phyloP scores from a whole-genome alignment of 208 protist genomes.

The Herpetomonas samuelpessoai region DNA sequence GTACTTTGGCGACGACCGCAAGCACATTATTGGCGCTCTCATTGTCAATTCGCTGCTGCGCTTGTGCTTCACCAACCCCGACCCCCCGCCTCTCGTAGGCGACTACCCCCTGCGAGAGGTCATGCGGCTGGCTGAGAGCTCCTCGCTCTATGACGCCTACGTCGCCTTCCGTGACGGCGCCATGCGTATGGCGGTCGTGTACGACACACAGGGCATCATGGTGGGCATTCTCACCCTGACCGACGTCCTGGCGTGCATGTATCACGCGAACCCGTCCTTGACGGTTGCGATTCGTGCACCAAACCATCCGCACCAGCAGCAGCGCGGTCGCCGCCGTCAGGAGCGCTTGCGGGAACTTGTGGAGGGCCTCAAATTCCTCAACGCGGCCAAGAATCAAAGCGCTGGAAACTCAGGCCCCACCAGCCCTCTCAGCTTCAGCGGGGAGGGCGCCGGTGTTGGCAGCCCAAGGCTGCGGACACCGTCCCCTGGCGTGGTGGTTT shows the following conservation, averaged over 20 bases:
- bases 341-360: constrained; percentile 40
- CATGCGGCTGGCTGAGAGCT: constrained; percentile 43
- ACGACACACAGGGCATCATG: constrained; percentile 51
- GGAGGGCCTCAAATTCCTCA: constrained; percentile 44
- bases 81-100: constrained; percentile 51
- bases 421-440: too few relatives aligned
- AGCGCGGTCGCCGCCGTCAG: constrained; percentile 22
- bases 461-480: too few relatives aligned
- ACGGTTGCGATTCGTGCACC: constrained; percentile 8
- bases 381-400: constrained; percentile 22
- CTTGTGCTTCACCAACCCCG: constrained; percentile 52
- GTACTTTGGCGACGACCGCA: constrained; percentile 55
- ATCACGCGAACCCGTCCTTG: constrained; percentile 32
- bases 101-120: constrained; percentile 68
- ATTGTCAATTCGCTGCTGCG: constrained; percentile 80
- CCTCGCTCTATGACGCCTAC: constrained; percentile 67
- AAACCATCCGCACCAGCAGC: constrained; percentile 13
- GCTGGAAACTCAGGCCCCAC: too few relatives aligned
- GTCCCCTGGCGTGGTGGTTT: too few relatives aligned
- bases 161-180: constrained; percentile 46
- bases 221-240: constrained; percentile 62
- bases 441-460: too few relatives aligned
- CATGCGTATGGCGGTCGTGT: constrained; percentile 66
- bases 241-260: constrained; percentile 54
- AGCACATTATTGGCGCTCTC: constrained; percentile 84